Base-by-base conservation (phyloP, 1,284 basidiomycete species). In the Moesziomyces parantarcticus region DNA sequence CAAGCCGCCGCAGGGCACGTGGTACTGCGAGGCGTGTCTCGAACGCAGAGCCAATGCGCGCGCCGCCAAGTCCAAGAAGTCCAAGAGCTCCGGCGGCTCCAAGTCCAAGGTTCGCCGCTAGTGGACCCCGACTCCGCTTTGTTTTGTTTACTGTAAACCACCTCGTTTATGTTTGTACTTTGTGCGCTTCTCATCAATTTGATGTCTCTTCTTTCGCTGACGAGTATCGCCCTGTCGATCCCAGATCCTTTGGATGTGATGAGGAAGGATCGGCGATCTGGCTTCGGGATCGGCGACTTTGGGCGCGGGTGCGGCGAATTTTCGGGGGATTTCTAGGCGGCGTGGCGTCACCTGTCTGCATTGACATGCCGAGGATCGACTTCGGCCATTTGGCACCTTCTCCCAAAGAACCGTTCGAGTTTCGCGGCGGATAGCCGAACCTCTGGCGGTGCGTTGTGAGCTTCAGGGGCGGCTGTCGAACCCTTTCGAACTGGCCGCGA, bases 1-100 rank as follows among this genome's bases (percentile, higher is more conserved):
- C 25, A 87, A 87, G 60, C 86, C 87, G 25, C 92, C 90, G 0
- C 87, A 87, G 67, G 88, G 88, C 23, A 88, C 88, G 58, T 93
- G 92, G 92, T 92, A 88, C 76, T 93, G 92, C 83, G 78, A 81
- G 42, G 78, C 78, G n/a, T 82, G 81, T 58, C 50, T 77, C 41
- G 79, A 79, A 48, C 58, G 77, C 2, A 64, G 79, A 32, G 64
- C 70, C 8, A 66, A 66, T 42, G 69, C 58, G 4, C 54, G 69
- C 16, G 63, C 59, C 32, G 47, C 50, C 25, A 72, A 72, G 50
- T 48, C 34, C 1, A 72, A 72, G 49, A 66, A 72, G 59, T 57
- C 58, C 18, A 72, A 72, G 26, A 52, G 32, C 32, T 41, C 36
- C 13, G 44, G 51, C n/a, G 62, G 56, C 16, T 49, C 42, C 23